Percentiles rank a stretch among this genome's conserved stretches.
phyloP scores from a whole-genome alignment of 2,329 filamentous ascomycete species.

The Septoria petroselini region DNA sequence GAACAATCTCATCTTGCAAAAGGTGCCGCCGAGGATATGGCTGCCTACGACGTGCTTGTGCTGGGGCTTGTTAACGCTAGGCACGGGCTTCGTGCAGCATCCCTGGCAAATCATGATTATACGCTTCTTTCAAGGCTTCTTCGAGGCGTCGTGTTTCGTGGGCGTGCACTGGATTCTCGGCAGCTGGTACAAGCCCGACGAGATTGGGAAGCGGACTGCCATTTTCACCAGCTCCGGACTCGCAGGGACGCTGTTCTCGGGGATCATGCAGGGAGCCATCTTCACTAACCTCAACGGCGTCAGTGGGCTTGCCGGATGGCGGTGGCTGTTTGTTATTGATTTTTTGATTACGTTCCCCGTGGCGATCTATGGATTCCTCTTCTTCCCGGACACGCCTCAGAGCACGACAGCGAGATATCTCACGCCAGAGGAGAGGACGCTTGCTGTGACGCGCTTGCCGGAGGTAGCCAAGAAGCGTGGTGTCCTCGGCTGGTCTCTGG shows the following conservation, averaged over 20 bases:
- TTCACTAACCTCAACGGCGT: conserved; percentile 47
- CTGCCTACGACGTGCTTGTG: conserved; percentile 45
- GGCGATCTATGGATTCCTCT: conserved; percentile 53
- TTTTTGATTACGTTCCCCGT: conserved; percentile 57
- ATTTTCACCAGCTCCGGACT: conserved; percentile 61
- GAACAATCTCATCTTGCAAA: conserved; percentile 60
- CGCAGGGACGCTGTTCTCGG: conserved; percentile 60
- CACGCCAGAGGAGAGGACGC: conserved; percentile 20
- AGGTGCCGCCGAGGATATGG: conserved; percentile 60
- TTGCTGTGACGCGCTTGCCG: conserved; percentile 29
- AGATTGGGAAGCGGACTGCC: conserved; percentile 58
- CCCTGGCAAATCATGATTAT: conserved; percentile 59
- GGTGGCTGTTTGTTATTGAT: conserved; percentile 59
- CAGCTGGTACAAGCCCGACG: conserved; percentile 29
- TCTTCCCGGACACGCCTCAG: conserved; percentile 53
- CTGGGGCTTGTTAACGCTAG: conserved; percentile 59
- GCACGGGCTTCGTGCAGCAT: conserved; percentile 51
- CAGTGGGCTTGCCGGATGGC: conserved; percentile 54
- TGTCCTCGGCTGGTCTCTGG: conserved; percentile 26
- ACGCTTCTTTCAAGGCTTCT: conserved; percentile 47
- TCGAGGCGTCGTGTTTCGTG: conserved; percentile 33
- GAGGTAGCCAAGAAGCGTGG: conserved; percentile 28
- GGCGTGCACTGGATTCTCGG: conserved; percentile 32
- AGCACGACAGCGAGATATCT: conserved; percentile 51
- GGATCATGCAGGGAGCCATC: conserved; percentile 59